Evolutionary conservation across 1,139 yeast species (phyloP), one percentile per base, ranked within the genome.

Genomic region (Yamadazyma oceani): DNA sequence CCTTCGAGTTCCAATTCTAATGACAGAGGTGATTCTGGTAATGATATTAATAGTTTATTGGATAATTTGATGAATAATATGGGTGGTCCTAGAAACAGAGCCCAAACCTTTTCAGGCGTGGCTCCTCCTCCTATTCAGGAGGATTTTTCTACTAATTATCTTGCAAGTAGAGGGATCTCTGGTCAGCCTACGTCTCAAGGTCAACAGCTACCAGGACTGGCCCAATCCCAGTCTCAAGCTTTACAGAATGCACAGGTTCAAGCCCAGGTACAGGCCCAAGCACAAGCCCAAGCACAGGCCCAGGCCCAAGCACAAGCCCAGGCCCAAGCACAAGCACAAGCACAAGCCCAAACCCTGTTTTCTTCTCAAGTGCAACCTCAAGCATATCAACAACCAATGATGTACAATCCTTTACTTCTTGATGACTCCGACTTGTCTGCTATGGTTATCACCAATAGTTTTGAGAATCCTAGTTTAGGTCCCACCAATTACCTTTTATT

Each of bases 401-500:
- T 28, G 24, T 35, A 36, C n/a, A 4, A 47, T 39, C 77, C 75
- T 3, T 43, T 64, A 36, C 66, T 69, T 38, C 62, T 62, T 49
- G 89, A 84, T 53, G 81, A 81, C 43, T 64, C 75, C 37, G 82
- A 82, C 46, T 78, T 69, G 36, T 52, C 62, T 3, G 60, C 57
- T 37, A 48, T 65, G 37, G 47, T 59, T 14, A 54, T 68, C 30
- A 80, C 84, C 8, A 79, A 88, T 5, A 78, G 82, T 36, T 79
- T 80, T 53, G 84, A 81, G 40, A 85, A 82, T 52, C 74, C 85
- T 2, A 70, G 78, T 19, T 65, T 85, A 43, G 88, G 87, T 2
- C 90, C 95, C 7, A 84, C 97, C 0, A 78, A 83, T 46, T 81
- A 83, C 12, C 68, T 90, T 34, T 73, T 90, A 54, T 70, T 90